phyloP scores from a whole-genome alignment of 371 early-diverging fungal species.

The Saksenaea vasiformis region DNA sequence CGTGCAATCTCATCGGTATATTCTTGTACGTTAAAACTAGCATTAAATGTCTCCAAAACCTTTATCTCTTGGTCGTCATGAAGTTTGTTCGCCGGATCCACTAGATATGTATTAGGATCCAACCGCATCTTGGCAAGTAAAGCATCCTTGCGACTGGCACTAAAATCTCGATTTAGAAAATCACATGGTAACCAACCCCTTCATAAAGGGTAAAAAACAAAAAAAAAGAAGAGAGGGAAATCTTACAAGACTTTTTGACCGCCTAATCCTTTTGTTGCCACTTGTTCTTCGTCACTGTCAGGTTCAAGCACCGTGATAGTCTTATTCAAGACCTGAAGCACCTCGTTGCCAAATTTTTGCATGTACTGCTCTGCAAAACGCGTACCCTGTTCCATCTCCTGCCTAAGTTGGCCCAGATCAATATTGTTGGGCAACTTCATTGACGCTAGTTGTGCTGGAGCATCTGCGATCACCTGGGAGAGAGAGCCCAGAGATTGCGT shows the following conservation, averaged over 20 bases:
- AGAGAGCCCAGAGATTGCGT: slow-evolving; percentile 23
- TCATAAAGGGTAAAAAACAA: neutral
- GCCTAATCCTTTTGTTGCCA: slow-evolving; percentile 5
- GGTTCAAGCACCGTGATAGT: slow-evolving; percentile 43
- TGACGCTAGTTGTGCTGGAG: slow-evolving; percentile 27
- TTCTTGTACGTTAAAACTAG: slow-evolving; percentile 40
- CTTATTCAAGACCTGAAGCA: slow-evolving; percentile 34
- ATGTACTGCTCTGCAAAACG: slow-evolving; percentile 53
- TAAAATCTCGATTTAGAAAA: slow-evolving; percentile 8
- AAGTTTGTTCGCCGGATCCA: slow-evolving; percentile 18
- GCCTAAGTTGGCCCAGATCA: slow-evolving; percentile 36
- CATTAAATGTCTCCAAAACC: slow-evolving; percentile 31
- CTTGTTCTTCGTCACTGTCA: slow-evolving; percentile 22
- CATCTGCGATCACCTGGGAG: slow-evolving; percentile 26
- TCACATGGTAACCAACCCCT: neutral
- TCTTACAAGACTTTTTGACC: slow-evolving; percentile 36
- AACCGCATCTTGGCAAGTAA: slow-evolving; percentile 41
- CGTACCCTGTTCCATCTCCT: slow-evolving; percentile 46
- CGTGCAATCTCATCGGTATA: slow-evolving; percentile 48
- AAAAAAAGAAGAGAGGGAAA: too few relatives aligned
- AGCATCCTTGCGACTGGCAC: slow-evolving; percentile 48
- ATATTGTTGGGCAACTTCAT: slow-evolving; percentile 48
- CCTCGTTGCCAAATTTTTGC: slow-evolving; percentile 49
- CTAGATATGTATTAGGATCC: slow-evolving; percentile 33
- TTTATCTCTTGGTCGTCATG: slow-evolving; percentile 20